phyloP scores from a whole-genome alignment of 2,329 filamentous ascomycete species.

The Orbilia oligospora region DNA sequence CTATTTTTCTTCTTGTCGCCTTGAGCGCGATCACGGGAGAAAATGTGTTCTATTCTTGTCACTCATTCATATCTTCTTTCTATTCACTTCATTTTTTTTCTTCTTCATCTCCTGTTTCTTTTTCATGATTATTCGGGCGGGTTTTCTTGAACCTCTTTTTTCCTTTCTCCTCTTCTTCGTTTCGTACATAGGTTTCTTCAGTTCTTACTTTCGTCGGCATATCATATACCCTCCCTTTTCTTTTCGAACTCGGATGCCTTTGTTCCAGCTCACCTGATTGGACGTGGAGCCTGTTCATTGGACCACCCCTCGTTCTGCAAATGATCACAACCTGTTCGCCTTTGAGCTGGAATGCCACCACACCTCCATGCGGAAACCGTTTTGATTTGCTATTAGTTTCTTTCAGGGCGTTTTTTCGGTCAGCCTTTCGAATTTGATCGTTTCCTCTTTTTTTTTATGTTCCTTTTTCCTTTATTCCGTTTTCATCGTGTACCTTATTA shows the following conservation, averaged over 20 bases:
- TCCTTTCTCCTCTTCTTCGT: conserved; percentile 21
- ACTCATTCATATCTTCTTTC: conserved; percentile 21
- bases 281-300: conserved; percentile 55
- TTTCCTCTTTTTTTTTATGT: not conserved
- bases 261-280: conserved; percentile 45
- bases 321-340: conserved; percentile 12
- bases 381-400: conserved; percentile 28
- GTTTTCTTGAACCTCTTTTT: conserved; percentile 30
- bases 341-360: conserved; percentile 28
- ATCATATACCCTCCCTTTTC: conserved; percentile 8
- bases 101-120: conserved; percentile 18
- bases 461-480: not conserved
- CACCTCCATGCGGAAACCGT: conserved; percentile 3
- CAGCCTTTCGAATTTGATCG: not conserved
- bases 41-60: conserved; percentile 32
- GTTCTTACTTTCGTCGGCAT: conserved; percentile 13
- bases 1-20: conserved; percentile 21
- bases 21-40: conserved; percentile 34
- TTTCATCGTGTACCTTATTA: conserved; percentile 17
- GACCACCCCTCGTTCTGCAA: conserved; percentile 25
- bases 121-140: conserved; percentile 30
- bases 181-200: conserved; percentile 34
- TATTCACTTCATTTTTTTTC: conserved; percentile 16
- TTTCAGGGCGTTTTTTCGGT: conserved; percentile 36
- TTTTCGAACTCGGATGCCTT: conserved; percentile 1